A percentile compares a stretch with the other conserved stretches of the same genome.
Conservation (phyloP, 805 yeast genomes). For the Saturnispora besseyi region DNA sequence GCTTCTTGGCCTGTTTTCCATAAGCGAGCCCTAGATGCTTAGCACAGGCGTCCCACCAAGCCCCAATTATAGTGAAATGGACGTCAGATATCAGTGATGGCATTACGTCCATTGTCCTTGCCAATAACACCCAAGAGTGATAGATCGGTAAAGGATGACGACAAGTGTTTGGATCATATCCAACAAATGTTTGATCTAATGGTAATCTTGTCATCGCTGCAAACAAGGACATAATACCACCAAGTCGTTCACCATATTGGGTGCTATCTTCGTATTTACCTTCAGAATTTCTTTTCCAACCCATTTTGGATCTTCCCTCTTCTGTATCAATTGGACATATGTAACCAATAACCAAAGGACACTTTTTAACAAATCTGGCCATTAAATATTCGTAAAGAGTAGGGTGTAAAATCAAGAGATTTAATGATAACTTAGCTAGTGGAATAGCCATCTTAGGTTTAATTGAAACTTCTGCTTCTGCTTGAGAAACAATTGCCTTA, state of each 20-base stretch:
- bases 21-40: constrained; percentile 43
- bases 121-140: constrained; percentile 61
- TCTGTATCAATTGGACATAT: constrained; percentile 69
- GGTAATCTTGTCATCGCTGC: constrained; percentile 56
- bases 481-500: constrained; percentile 80
- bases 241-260: constrained; percentile 74
- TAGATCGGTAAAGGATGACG: constrained; percentile 49
- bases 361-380: constrained; percentile 84
- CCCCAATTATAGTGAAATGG: constrained; percentile 61
- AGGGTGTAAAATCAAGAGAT: constrained; percentile 39
- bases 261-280: constrained; percentile 49
- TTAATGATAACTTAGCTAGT: constrained; percentile 54
- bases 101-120: constrained; percentile 59
- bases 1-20: constrained; percentile 62
- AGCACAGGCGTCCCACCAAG: constrained; percentile 91
- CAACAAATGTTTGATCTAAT: constrained; percentile 21
- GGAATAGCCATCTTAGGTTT: constrained; percentile 74
- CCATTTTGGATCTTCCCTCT: constrained; percentile 78
- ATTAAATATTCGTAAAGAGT: constrained; percentile 48
- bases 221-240: constrained; percentile 79
- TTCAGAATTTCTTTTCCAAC: constrained; percentile 57
- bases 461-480: constrained; percentile 85
- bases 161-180: constrained; percentile 15
- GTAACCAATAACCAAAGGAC: constrained; percentile 83
- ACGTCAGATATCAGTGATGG: constrained; percentile 45